Conservation (phyloP, 352 stramenopile species). For the Phytophthora tentaculata region DNA sequence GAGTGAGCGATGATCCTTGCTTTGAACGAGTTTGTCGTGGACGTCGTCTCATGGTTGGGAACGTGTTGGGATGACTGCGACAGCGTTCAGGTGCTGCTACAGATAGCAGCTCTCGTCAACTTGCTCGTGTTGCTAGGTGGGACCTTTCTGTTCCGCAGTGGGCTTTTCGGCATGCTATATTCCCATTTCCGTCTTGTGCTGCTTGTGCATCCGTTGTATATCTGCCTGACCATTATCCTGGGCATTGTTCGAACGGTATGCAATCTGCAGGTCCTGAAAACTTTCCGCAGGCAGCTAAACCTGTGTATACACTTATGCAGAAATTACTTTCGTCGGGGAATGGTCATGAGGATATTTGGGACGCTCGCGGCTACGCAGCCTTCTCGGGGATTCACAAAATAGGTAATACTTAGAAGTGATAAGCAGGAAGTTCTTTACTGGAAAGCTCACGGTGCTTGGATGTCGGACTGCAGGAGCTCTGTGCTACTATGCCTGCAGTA, state of each 20-base stretch:
- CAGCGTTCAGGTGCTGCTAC: conserved; percentile 71
- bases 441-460: no score
- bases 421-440: no score
- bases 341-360: conserved; percentile 50
- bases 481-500: conserved; percentile 57
- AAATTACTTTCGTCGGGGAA: conserved; percentile 39
- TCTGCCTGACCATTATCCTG: conserved; percentile 53
- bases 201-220: conserved; percentile 57
- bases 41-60: neutral
- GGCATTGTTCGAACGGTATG: conserved; percentile 47
- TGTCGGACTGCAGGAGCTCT: conserved; percentile 46
- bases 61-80: neutral
- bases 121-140: conserved; percentile 61
- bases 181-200: conserved; percentile 57
- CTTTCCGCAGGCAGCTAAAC: neutral
- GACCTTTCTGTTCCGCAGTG: conserved; percentile 79
- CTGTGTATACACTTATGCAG: conserved; percentile 21
- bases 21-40: no score
- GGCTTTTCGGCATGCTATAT: conserved; percentile 67
- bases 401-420: no score
- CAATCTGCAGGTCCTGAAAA: neutral
- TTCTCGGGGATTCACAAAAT: conserved; percentile 68
- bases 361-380: conserved; percentile 42
- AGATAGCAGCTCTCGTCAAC: conserved; percentile 63
- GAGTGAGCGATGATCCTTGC: neutral